These are phyloP conservation scores for Coniosporium apollinis DNA, from an alignment of 495 filamentous ascomycete species.

Conservation along the genomic window DNA sequence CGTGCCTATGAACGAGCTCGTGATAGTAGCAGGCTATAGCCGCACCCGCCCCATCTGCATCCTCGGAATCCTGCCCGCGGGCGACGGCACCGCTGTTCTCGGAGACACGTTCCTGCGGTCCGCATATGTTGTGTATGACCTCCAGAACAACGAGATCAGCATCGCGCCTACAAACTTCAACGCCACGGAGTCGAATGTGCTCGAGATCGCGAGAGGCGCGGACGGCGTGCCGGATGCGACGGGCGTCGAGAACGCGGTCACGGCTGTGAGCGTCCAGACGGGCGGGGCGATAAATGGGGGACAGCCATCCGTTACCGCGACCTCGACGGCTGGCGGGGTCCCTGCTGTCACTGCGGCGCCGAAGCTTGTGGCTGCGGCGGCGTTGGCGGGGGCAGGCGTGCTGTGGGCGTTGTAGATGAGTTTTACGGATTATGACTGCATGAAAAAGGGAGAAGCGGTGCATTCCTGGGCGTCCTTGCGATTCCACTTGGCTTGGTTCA, in stretches of 20 bases:
- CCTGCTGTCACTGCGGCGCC: conserved; percentile 5
- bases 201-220: conserved; percentile 54
- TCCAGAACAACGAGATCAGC: conserved; percentile 74
- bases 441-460: no score
- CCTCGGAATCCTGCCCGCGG: conserved; percentile 56
- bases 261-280: conserved; percentile 14
- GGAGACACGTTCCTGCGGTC: conserved; percentile 88
- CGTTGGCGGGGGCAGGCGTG: conserved; percentile 7
- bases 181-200: conserved; percentile 40
- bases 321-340: conserved; percentile 1
- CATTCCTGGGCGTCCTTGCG: no score
- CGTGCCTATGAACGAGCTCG: conserved; percentile 60
- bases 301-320: neutral
- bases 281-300: conserved; percentile 16
- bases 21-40: conserved; percentile 42
- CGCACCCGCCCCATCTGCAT: conserved; percentile 34
- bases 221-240: conserved; percentile 55
- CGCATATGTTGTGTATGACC: conserved; percentile 85
- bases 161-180: conserved; percentile 80
- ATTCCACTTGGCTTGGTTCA: no score
- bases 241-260: conserved; percentile 45
- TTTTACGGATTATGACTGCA: no score
- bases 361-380: conserved; percentile 4
- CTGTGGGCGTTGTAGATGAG: conserved; percentile 6
- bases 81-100: conserved; percentile 47